These are phyloP conservation scores for Russula compacta DNA, from an alignment of 768 basidiomycete genomes.

Conservation along the genomic window DNA sequence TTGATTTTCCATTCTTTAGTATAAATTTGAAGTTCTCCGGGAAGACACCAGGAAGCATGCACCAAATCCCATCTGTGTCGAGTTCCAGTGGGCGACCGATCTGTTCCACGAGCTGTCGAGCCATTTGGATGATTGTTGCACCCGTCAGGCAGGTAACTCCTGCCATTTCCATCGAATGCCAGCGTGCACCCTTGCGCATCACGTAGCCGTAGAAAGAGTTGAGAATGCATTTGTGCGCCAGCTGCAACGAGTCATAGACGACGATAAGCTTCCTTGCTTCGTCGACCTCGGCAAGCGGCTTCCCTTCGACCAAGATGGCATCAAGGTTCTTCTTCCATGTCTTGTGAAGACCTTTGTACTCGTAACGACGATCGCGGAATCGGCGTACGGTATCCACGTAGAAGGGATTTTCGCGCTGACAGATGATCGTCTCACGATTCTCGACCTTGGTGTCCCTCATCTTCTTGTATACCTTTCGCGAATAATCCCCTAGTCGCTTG, in stretches of 20 bases:
- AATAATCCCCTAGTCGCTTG: slow-evolving; percentile 97
- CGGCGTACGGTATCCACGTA: slow-evolving; percentile 97
- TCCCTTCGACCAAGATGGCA: slow-evolving; percentile 51
- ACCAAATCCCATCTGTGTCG: slow-evolving; percentile 99
- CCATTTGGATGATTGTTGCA: slow-evolving; percentile 98
- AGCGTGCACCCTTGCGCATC: slow-evolving; percentile 97
- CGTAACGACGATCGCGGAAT: slow-evolving; percentile 96
- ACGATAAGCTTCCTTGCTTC: slow-evolving; percentile 99
- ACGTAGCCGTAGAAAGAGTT: slow-evolving; percentile 99
- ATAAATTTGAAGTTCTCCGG: slow-evolving; percentile 98
- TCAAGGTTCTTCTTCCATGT: slow-evolving; percentile 99
- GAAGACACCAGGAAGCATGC: slow-evolving; percentile 97
- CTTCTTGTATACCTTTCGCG: slow-evolving; percentile 97
- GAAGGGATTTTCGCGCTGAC: slow-evolving; percentile 97
- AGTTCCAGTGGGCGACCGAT: slow-evolving; percentile 95
- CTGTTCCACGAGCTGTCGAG: slow-evolving; percentile 91
- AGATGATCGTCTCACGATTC: slow-evolving; percentile 88
- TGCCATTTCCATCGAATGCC: slow-evolving; percentile 99
- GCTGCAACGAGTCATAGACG: slow-evolving; percentile 93
- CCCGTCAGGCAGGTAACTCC: slow-evolving; percentile 98
- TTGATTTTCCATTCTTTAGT: slow-evolving; percentile 75
- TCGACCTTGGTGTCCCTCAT: slow-evolving; percentile 96
- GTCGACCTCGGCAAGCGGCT: slow-evolving; percentile 76
- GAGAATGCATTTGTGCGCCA: slow-evolving; percentile 98
- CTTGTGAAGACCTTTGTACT: slow-evolving; percentile 97